Base-by-base conservation (phyloP, 306 rosid species). In the Pachyrhizus erosus region DNA sequence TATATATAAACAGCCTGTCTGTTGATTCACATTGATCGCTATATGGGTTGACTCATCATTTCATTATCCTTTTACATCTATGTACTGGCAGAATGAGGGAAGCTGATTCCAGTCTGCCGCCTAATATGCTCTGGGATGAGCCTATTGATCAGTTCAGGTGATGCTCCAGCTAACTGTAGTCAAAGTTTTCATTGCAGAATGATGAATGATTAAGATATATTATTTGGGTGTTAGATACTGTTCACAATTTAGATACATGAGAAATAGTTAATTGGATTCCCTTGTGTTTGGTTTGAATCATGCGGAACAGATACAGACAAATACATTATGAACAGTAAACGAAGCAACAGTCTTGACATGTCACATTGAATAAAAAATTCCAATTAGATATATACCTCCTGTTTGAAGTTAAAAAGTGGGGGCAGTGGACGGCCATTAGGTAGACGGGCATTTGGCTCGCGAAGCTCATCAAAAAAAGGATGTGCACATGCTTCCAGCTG, bases 401-500 rank as follows among this genome's bases (percentile, higher is more conserved):
- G 97, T 85, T 85, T 91, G 79, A 93, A 93, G 86, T 93, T 87
- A 87, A 93, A 93, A 54, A 93, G 91, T 0, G 90, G 89, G 4
- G 98, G 98, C 86, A 93, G 77, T 2, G 86, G 93, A 55, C 92
- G 94, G 13, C 94, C 94, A 81, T 89, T 91, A 11, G 94, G 92
- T 55, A 93, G 89, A 29, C 92, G 94, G 33, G 93, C 91, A 71
- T 90, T 93, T 27, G 97, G 91, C 45, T 88, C 97, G 31, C 98
- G 92, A 18, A 93, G 97, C 81, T 91, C 98, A 33, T 93, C 93
- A 77, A 93, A 93, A 89, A 93, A 93, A 49, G 98, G 89, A 82
- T 93, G 98, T 5, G 91, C 87, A 81, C 97, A 93, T 70, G 97
- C 98, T 87, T 93, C 97, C 76, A 93, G 89, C 98, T 93, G 91